phyloP scores from a whole-genome alignment of 495 filamentous ascomycete species.

The Talaromyces trachyspermus region DNA sequence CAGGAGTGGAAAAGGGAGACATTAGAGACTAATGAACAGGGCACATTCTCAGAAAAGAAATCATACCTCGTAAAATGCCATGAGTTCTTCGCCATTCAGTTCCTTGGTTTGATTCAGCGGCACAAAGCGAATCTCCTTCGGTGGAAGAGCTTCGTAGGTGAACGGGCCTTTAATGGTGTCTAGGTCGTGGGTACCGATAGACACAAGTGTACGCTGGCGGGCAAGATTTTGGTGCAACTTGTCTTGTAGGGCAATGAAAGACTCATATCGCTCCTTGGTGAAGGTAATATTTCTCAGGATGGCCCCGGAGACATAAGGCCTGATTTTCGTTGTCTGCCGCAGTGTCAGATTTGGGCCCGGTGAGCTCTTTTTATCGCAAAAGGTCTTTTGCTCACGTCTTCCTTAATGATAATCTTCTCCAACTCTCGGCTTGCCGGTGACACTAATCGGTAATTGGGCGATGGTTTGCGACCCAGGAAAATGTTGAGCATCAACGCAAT shows the following conservation, averaged over 20 bases:
- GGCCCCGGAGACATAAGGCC: constrained; percentile 79
- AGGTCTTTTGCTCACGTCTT: constrained; percentile 45
- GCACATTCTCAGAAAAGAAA: neutral
- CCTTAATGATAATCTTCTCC: constrained; percentile 68
- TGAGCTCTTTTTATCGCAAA: neutral
- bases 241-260: constrained; percentile 96
- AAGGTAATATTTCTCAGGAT: constrained; percentile 88
- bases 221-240: constrained; percentile 97
- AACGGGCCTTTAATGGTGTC: constrained; percentile 93
- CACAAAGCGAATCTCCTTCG: constrained; percentile 84
- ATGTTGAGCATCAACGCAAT: constrained; percentile 94
- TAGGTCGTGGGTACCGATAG: constrained; percentile 95
- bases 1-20: constrained; percentile 2
- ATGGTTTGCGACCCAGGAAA: constrained; percentile 65
- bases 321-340: constrained; percentile 61
- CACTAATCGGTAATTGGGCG: constrained; percentile 72
- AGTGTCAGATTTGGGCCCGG: neutral
- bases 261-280: constrained; percentile 82
- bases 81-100: constrained; percentile 83
- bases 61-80: constrained; percentile 81
- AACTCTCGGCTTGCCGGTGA: constrained; percentile 65
- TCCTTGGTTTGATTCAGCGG: constrained; percentile 85
- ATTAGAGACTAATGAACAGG: neutral
- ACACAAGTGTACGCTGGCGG: constrained; percentile 82
- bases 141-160: constrained; percentile 87